Evolutionary conservation across 495 filamentous ascomycete species (phyloP).

Genomic region (Sporormia fimetaria): DNA sequence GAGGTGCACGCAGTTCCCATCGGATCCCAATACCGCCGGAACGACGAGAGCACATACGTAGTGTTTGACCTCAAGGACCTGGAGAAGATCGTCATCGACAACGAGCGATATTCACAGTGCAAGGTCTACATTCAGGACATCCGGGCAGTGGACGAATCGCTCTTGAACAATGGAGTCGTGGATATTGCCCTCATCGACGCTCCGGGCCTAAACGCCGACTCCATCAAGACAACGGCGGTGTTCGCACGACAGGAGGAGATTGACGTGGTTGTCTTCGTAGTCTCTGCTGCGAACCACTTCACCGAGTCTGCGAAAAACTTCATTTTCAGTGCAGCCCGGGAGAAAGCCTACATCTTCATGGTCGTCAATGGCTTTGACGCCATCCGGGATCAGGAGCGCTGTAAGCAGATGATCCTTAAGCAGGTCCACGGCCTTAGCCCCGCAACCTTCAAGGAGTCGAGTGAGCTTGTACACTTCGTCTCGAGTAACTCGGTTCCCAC

Average conservation of each 20-base stretch:
- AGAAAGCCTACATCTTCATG: constrained; percentile 98
- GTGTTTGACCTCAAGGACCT: constrained; percentile 65
- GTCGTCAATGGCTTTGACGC: constrained; percentile 96
- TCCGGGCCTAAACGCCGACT: constrained; percentile 88
- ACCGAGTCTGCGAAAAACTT: constrained; percentile 94
- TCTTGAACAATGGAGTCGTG: constrained; percentile 94
- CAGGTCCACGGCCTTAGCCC: constrained; percentile 78
- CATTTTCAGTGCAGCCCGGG: constrained; percentile 85
- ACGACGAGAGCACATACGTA: constrained; percentile 89
- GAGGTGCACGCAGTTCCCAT: constrained; percentile 91
- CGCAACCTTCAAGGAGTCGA: constrained; percentile 81
- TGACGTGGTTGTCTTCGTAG: constrained; percentile 96
- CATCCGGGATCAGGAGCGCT: constrained; percentile 77
- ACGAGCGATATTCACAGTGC: constrained; percentile 78
- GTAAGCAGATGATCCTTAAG: constrained; percentile 82
- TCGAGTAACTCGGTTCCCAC: constrained; percentile 87
- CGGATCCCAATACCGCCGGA: constrained; percentile 57
- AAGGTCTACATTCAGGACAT: constrained; percentile 95
- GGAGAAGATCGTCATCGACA: constrained; percentile 82
- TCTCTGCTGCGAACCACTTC: constrained; percentile 95
- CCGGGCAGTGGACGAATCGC: constrained; percentile 77
- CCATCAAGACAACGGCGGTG: constrained; percentile 89
- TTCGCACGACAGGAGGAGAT: constrained; percentile 98
- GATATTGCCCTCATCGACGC: constrained; percentile 97
- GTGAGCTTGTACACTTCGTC: constrained; percentile 92